Base-by-base conservation (phyloP, 371 early-diverging fungal genomes). In the Syncephalastrum sp. region DNA sequence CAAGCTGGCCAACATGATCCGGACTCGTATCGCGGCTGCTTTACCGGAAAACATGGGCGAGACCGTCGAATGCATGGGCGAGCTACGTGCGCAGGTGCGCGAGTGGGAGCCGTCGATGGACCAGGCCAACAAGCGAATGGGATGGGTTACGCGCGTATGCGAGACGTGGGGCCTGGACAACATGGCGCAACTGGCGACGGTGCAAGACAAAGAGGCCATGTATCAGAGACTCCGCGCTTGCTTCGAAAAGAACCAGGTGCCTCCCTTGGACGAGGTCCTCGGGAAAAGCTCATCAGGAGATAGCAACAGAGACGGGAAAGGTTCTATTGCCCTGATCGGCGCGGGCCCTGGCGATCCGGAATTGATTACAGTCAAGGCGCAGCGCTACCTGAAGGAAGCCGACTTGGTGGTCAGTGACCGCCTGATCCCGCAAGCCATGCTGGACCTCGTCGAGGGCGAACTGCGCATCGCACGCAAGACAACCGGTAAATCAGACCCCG, bases 331-430 rank as follows among this genome's bases (percentile, higher is more conserved):
- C 6, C 75, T 95, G 33, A 89, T 93, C 19, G 96, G 96, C 2
- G 94, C 91, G 13, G 96, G 96, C 0, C 92, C 93, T 1, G 95
- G 96, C 27, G 85, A 90, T 56, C 91, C 94, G 0, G 88, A 85
- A 38, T 70, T 92, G 38, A 75, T 72, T 29, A 93, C 96, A 0
- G 70, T 89, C 48, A 81, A 80, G 46, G 95, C 93, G 7, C 72
- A 77, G 5, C 63, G 79, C 5, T 69, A 79, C 15, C 54, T 95
- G 24, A 65, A 71, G 19, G 72, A 74, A 33, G 94, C 93, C 5
- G 94, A 94, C 60, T 64, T 92, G 10, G 86, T 94, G 7, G 82
- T 94, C 4, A 82, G 93, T 12, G 96, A 94, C 70, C 84, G 87
- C 29, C 77, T 93, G 48, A 85, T 94, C 25, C 86, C 90, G 7